Conservation (phyloP, 2,329 filamentous ascomycete genomes). For the Tolypocladium tropicale region DNA sequence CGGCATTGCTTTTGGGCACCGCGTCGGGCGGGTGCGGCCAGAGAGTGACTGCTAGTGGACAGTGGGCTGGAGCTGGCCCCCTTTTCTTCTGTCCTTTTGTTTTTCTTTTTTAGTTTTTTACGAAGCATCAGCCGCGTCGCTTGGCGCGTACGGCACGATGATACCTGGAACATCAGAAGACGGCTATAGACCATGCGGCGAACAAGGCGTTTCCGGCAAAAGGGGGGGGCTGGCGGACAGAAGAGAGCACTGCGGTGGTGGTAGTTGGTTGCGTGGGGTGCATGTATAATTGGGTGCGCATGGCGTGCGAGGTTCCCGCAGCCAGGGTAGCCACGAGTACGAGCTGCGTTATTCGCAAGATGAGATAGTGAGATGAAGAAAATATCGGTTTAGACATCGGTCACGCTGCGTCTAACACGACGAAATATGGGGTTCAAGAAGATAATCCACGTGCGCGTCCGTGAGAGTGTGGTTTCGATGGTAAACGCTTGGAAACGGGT, state of each 20-base stretch:
- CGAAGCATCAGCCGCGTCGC: not conserved
- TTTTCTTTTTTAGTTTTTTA: not conserved
- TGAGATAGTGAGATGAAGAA: too few species aligned
- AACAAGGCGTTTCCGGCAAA: conserved; percentile 1
- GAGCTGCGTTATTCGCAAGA: not conserved
- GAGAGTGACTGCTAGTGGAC: too few species aligned
- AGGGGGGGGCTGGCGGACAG: too few species aligned
- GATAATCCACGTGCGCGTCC: too few species aligned
- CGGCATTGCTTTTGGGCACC: not conserved
- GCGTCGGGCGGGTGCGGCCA: not conserved
- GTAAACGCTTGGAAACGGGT: too few species aligned
- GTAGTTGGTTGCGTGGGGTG: not conserved
- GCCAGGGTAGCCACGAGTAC: not conserved
- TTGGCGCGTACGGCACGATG: not conserved
- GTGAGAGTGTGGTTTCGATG: too few species aligned
- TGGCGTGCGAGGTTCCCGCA: not conserved
- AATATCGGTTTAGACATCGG: not conserved
- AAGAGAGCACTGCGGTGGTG: not conserved
- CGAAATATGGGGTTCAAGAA: too few species aligned
- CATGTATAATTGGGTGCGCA: not conserved
- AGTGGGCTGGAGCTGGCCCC: too few species aligned
- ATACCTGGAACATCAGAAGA: not conserved
- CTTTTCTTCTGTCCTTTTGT: not conserved
- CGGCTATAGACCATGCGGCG: conserved; percentile 1
- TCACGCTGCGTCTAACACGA: not conserved